Conservation (phyloP, 2,329 filamentous ascomycete genomes). For the Fonsecaea pugnacius region DNA sequence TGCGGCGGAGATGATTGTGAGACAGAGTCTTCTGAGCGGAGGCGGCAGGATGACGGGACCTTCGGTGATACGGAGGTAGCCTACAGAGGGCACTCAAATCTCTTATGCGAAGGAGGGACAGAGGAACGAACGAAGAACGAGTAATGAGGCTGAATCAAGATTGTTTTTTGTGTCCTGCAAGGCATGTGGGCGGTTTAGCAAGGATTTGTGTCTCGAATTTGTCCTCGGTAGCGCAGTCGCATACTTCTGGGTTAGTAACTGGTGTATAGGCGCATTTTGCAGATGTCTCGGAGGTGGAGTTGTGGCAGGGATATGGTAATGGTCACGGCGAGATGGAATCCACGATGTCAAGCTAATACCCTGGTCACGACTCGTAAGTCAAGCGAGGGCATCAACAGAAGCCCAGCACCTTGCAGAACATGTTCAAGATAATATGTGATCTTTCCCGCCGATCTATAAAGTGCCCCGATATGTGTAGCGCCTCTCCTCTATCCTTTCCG, state of each 20-base stretch:
- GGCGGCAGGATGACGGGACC: conserved; percentile 58
- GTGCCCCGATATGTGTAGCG: not conserved
- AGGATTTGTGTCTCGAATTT: not conserved
- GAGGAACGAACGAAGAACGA: not conserved
- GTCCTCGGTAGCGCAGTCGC: not conserved
- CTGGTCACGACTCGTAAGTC: not conserved
- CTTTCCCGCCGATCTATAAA: not conserved
- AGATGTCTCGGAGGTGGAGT: not conserved
- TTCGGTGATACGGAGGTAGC: conserved; percentile 35
- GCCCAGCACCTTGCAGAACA: not conserved
- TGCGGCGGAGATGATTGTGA: conserved; percentile 91
- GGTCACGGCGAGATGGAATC: not conserved
- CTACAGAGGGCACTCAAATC: not conserved
- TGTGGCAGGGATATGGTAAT: not conserved
- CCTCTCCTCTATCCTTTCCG: not conserved
- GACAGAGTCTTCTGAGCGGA: conserved; percentile 76
- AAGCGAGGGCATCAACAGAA: not conserved
- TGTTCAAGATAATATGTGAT: not conserved
- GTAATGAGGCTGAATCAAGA: conserved; percentile 4
- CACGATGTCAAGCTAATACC: not conserved
- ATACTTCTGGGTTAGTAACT: not conserved
- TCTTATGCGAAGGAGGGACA: not conserved
- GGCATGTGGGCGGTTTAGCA: not conserved
- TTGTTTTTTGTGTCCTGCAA: not conserved
- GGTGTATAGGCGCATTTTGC: not conserved